Evolutionary conservation across 441 rosid genomes (phyloP), one percentile per base, ranked within the genome.

Genomic region (Manihot esculenta): DNA sequence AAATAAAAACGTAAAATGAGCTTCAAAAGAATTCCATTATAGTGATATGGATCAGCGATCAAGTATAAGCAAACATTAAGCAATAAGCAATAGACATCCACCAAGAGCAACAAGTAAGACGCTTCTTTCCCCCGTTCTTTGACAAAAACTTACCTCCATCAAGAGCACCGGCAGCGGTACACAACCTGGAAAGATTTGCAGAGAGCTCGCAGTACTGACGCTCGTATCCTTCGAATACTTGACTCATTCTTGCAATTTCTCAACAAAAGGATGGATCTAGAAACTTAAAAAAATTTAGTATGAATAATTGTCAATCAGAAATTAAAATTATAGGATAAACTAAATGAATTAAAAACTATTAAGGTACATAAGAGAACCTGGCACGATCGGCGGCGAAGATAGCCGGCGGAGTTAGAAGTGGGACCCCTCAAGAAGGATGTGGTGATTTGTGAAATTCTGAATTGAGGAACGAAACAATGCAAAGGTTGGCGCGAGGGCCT

Each of bases 191-290:
- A 55, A 91, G 86, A 80, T 81, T 87, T 14, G 96, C 90, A 0
- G 98, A 93, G 68, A 94, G 79, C 82, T 91, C 98, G 77, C 94
- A 91, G 81, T 91, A 94, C 69, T 86, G 94, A 21, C 98, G 88
- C 83, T 94, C 97, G 66, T 87, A 89, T 50, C 97, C 88, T 56
- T 87, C 90, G 56, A 91, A 94, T n/a, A 82, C 94, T 59, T 86
- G 83, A 72, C 93, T 89, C 98, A 93, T 93, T 73, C 50, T 82
- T 72, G 77, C 27, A 18, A 44, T 58, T 63, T 20, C 17, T 62
- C 14, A 47, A 38, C 2, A 24, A 26, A 33, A 51, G 33, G 10
- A 17, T 53, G 50, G 61, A 67, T 67, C 70, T 21, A 54, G 27
- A 48, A 27, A 47, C 10, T 15, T 14, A 54, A 18, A 48, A 27